phyloP scores from a whole-genome alignment of 1,139 yeast genomes.

The Nakaseomyces bracarensis region DNA sequence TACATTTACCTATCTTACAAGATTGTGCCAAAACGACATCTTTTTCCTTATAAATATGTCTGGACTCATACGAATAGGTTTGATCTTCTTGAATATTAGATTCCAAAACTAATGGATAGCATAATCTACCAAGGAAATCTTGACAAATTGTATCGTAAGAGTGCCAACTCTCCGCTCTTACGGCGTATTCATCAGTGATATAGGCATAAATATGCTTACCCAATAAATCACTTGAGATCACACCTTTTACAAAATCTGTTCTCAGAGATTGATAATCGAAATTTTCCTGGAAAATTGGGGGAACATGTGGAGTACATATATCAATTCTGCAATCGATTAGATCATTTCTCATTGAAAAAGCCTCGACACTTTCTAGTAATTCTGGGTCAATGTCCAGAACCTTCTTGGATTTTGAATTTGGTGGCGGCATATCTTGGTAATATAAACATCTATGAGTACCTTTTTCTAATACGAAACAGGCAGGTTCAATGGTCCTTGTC shows the following conservation, averaged over 20 bases:
- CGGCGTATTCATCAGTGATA: conserved; percentile 73
- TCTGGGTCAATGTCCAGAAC: conserved; percentile 76
- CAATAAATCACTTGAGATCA: conserved; percentile 78
- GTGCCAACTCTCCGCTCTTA: conserved; percentile 88
- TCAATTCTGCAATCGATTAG: conserved; percentile 94
- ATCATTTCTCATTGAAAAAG: conserved; percentile 76
- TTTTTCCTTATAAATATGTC: conserved; percentile 78
- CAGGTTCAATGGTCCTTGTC: conserved; percentile 74
- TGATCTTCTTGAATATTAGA: conserved; percentile 64
- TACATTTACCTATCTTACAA: conserved; percentile 69
- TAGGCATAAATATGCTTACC: conserved; percentile 89
- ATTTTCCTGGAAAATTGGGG: conserved; percentile 90
- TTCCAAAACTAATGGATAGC: conserved; percentile 88
- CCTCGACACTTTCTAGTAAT: conserved; percentile 68
- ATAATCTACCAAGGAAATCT: conserved; percentile 84
- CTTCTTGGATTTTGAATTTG: conserved; percentile 43
- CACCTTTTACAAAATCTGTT: conserved; percentile 83
- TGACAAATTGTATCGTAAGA: conserved; percentile 90
- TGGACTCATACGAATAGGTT: conserved; percentile 68
- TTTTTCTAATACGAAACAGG: conserved; percentile 73
- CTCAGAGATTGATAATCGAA: conserved; percentile 87
- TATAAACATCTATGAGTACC: conserved; percentile 68
- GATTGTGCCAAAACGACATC: conserved; percentile 85
- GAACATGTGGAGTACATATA: conserved; percentile 90
- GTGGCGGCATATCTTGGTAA: conserved; percentile 66